Evolutionary conservation across 2,329 filamentous ascomycete genomes (phyloP).

Genomic region (Talaromyces sp.): DNA sequence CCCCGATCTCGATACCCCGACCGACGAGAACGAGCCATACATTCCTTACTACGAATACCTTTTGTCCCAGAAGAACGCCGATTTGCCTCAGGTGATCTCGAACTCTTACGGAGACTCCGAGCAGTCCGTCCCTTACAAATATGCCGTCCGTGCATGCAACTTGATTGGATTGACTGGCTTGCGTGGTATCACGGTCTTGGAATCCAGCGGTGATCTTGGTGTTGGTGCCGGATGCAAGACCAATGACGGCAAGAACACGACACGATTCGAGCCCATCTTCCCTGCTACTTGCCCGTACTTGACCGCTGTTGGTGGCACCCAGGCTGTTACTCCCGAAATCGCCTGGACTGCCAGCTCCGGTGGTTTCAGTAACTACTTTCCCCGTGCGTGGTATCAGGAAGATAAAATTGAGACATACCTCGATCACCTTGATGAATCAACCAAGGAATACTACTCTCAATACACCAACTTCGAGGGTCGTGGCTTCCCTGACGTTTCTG

Average conservation of each 20-base stretch:
- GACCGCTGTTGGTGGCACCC: conserved; percentile 44
- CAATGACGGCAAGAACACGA: conserved; percentile 36
- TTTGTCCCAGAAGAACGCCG: conserved; percentile 13
- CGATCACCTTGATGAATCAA: conserved; percentile 39
- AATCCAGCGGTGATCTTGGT: conserved; percentile 31
- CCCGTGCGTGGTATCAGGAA: conserved; percentile 43
- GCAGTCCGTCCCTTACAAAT: conserved; percentile 50
- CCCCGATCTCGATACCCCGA: conserved; percentile 47
- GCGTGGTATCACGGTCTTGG: conserved; percentile 32
- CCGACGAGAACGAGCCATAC: conserved; percentile 63
- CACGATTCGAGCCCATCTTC: conserved; percentile 50
- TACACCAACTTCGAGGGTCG: conserved; percentile 51
- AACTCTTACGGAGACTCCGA: conserved; percentile 58
- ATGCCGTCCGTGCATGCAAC: conserved; percentile 49
- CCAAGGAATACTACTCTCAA: conserved; percentile 51
- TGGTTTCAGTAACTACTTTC: conserved; percentile 49
- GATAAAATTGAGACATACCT: conserved; percentile 39
- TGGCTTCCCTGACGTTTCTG: conserved; percentile 60
- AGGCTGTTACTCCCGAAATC: conserved; percentile 29
- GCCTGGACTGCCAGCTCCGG: conserved; percentile 37
- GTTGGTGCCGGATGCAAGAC: conserved; percentile 32
- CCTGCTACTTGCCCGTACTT: conserved; percentile 54
- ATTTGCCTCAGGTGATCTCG: conserved; percentile 55
- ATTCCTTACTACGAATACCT: conserved; percentile 55
- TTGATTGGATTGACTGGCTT: conserved; percentile 52